Percentiles rank a stretch among this genome's conserved stretches.
These are phyloP conservation scores for Lasiodiplodia theobromae DNA, from an alignment of 2,329 filamentous ascomycete genomes.

Conservation along the genomic window DNA sequence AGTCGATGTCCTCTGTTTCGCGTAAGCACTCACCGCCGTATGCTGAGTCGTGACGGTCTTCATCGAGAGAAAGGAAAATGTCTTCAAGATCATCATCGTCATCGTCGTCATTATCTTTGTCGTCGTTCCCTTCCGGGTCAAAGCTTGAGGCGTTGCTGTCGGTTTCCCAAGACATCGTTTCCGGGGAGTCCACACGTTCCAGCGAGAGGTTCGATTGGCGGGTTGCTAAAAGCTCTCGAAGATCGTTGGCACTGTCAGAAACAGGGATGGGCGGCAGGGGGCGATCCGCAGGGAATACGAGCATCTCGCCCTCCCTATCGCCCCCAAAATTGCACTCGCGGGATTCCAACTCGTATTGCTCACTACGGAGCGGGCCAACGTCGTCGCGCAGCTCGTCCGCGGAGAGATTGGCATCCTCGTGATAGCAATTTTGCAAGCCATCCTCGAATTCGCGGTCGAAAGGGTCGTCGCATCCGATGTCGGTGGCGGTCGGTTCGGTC, in stretches of 20 bases:
- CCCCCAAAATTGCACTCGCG: constrained; percentile 14
- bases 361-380: constrained; percentile 30
- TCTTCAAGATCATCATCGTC: constrained; percentile 68
- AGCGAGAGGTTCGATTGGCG: background rate
- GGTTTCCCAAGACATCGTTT: constrained; percentile 40
- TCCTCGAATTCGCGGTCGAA: constrained; percentile 17
- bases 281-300: constrained; percentile 9
- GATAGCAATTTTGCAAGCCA: background rate
- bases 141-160: constrained; percentile 49
- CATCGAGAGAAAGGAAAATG: constrained; percentile 63
- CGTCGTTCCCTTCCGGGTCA: constrained; percentile 36
- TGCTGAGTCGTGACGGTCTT: constrained; percentile 72
- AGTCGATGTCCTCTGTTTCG: constrained; percentile 97
- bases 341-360: constrained; percentile 25
- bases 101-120: constrained; percentile 54
- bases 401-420: constrained; percentile 29
- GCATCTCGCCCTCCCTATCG: constrained; percentile 13
- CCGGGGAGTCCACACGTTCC: background rate
- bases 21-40: constrained; percentile 88
- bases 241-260: constrained; percentile 17
- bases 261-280: constrained; percentile 23
- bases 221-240: background rate
- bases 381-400: constrained; percentile 32
- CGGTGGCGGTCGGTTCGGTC: background rate
- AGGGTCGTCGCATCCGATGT: background rate